These are phyloP conservation scores for Gossypium sturtianum DNA, from an alignment of 345 rosid genomes.

Conservation along the genomic window DNA sequence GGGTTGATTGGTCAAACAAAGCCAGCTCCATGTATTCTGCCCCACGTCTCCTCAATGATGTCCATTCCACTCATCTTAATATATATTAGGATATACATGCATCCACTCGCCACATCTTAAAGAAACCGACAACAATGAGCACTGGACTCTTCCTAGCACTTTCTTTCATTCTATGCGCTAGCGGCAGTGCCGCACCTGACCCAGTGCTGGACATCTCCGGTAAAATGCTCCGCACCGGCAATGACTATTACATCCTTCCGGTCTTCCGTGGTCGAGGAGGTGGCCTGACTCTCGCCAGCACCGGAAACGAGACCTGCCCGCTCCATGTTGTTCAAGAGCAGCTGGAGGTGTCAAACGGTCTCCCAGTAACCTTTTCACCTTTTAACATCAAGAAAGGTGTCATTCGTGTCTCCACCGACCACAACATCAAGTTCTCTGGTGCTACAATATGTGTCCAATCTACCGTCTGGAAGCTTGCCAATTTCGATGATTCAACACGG, in stretches of 20 bases:
- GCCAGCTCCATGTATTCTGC: neutral
- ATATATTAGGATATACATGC: neutral
- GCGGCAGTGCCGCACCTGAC: neutral
- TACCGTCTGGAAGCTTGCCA: constrained; percentile 42
- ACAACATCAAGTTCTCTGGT: constrained; percentile 40
- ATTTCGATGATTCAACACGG: constrained; percentile 27
- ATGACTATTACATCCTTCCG: constrained; percentile 29
- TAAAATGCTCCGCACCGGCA: constrained; percentile 18
- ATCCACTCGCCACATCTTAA: neutral
- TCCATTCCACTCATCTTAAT: neutral
- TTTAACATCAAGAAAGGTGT: constrained; percentile 18
- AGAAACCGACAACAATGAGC: neutral
- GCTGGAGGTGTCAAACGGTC: constrained; percentile 22
- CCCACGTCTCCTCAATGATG: neutral
- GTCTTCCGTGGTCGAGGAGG: constrained; percentile 28
- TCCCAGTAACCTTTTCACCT: constrained; percentile 26
- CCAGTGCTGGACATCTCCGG: constrained; percentile 25
- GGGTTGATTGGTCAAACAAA: constrained; percentile 1
- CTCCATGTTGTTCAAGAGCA: constrained; percentile 28
- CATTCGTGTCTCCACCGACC: constrained; percentile 28
- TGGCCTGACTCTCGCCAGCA: constrained; percentile 25
- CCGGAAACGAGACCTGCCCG: constrained; percentile 22
- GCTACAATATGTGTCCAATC: constrained; percentile 38
- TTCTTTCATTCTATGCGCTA: constrained; percentile 15
- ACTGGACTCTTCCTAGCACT: neutral